Evolutionary conservation across 2,329 filamentous ascomycete genomes (phyloP).

Genomic region (Biscogniauxia marginata): DNA sequence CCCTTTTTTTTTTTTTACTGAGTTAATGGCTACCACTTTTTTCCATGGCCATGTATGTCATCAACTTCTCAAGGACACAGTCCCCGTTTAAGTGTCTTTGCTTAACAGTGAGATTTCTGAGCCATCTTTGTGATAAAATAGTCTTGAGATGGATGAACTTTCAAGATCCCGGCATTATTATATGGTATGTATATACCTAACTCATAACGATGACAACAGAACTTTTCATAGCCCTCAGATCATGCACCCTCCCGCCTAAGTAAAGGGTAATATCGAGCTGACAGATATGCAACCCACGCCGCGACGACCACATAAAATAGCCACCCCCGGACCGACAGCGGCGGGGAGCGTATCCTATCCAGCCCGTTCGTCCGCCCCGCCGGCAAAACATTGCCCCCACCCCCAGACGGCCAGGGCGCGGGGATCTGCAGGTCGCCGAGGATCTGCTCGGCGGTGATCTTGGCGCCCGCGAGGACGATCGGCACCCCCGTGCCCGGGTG

Average conservation of each 20-base stretch:
- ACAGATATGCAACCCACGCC: background rate
- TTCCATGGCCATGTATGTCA: no score
- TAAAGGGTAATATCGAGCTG: no score
- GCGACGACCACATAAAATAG: background rate
- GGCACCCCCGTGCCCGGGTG: constrained; percentile 77
- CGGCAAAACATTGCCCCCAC: background rate
- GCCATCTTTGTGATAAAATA: no score
- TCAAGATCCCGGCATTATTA: no score
- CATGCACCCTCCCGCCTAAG: background rate
- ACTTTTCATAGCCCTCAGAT: background rate
- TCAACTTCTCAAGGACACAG: no score
- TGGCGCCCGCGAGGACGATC: constrained; percentile 68
- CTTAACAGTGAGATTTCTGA: no score
- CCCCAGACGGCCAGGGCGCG: constrained; percentile 28
- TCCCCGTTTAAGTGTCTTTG: no score
- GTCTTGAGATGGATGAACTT: no score
- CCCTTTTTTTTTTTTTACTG: no score
- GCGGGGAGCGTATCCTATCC: background rate
- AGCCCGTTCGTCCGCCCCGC: background rate
- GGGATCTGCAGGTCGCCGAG: constrained; percentile 33
- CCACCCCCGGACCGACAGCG: background rate
- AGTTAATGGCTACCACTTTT: no score
- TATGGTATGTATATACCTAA: no score
- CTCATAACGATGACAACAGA: no score
- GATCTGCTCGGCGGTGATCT: constrained; percentile 51